Percentiles rank a stretch among this genome's conserved stretches.
phyloP scores from a whole-genome alignment of 2,329 filamentous ascomycete genomes.

The Botrytis tulipae region DNA sequence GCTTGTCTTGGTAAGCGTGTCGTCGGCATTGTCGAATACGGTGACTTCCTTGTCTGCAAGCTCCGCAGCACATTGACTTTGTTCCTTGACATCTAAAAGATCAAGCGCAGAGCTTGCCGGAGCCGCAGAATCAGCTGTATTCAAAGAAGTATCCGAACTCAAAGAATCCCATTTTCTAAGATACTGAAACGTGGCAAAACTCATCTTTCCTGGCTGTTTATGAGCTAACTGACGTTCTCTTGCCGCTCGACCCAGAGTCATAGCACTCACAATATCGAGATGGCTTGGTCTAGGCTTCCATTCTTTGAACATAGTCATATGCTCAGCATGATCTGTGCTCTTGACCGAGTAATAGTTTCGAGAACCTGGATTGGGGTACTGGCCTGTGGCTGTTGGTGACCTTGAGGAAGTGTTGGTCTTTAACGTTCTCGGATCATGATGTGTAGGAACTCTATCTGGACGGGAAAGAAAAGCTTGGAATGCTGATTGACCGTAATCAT shows the following conservation, averaged over 20 bases:
- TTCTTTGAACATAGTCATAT: neutral
- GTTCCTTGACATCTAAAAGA: neutral
- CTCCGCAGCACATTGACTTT: neutral
- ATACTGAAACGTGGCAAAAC: neutral
- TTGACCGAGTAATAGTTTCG: neutral
- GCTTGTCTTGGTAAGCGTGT: neutral
- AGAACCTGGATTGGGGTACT: neutral
- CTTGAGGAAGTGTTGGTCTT: neutral
- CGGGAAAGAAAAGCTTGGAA: rapidly evolving
- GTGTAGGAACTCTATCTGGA: neutral
- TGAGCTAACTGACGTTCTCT: neutral
- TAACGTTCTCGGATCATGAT: neutral
- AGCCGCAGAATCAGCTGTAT: neutral
- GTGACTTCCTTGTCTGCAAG: neutral
- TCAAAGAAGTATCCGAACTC: rapidly evolving
- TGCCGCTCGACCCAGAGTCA: neutral
- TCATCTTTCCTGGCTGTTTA: neutral
- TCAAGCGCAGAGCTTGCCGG: neutral
- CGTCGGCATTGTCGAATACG: rapidly evolving
- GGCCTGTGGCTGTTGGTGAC: neutral
- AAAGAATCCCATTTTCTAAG: neutral
- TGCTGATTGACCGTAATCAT: neutral
- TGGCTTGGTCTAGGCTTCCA: neutral
- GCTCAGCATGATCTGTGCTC: neutral
- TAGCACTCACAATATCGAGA: neutral